Evolutionary conservation across 257 asterid genomes (phyloP).

Genomic region (Coffea eugenioides): DNA sequence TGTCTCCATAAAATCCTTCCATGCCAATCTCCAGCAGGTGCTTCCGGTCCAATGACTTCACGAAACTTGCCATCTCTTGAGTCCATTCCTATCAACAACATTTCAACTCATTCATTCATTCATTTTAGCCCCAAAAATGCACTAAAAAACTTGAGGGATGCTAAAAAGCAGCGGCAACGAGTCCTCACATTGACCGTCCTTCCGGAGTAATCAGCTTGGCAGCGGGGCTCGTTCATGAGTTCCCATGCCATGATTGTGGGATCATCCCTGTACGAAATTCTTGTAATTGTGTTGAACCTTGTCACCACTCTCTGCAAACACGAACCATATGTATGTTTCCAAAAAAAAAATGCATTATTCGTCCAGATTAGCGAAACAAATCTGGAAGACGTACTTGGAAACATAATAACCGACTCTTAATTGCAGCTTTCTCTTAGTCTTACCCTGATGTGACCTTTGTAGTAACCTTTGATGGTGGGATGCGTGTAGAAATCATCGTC

Average conservation of each 20-base stretch:
- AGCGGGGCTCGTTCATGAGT: conserved; percentile 88
- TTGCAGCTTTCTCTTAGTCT: background rate
- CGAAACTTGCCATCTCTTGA: conserved; percentile 48
- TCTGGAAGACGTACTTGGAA: too few species aligned
- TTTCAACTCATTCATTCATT: background rate
- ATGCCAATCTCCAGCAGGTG: conserved; percentile 57
- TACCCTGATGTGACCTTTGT: conserved; percentile 66
- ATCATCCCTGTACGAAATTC: conserved; percentile 52
- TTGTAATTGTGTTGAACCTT: conserved; percentile 54
- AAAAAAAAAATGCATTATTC: too few species aligned
- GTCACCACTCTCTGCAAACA: conserved; percentile 60
- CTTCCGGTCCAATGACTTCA: conserved; percentile 52
- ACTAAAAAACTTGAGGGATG: background rate
- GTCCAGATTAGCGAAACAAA: too few species aligned
- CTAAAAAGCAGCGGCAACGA: too few species aligned
- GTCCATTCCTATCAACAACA: conserved; percentile 35
- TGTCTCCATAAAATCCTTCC: conserved; percentile 73
- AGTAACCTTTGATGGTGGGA: conserved; percentile 48
- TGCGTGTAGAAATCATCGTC: conserved; percentile 80
- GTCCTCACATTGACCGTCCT: conserved; percentile 48
- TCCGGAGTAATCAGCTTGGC: conserved; percentile 69
- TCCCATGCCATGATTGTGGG: conserved; percentile 93
- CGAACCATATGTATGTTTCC: background rate
- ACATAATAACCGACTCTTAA: too few species aligned
- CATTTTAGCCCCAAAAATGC: background rate